Base-by-base conservation (phyloP, 805 yeast species). In the Kluyveromyces lactis region DNA sequence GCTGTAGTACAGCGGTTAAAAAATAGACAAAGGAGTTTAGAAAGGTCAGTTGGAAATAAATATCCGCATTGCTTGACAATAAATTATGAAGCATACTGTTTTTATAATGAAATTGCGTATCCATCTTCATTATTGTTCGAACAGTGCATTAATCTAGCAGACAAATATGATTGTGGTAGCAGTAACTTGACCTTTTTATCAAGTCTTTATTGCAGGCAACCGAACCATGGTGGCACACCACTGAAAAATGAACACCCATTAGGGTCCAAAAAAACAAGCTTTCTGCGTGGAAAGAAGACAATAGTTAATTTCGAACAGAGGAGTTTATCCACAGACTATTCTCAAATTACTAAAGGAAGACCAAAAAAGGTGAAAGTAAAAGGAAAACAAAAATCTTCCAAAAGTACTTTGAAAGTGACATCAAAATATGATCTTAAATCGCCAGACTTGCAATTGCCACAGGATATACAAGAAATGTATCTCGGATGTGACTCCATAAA, bases 11-110 rank as follows among this genome's bases (percentile, higher is more conserved):
- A 44, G 2, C 42, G 44, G 16, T 44, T 53, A 12, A 50, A 53
- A 34, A 38, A 41, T n/a, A 53, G 55, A 24, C 52, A 53, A 21
- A 43, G 38, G 31, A 49, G 48, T 16, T 39, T 58, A 17, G 49
- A 50, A 11, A 45, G 45, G 7, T 45, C 51, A 3, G 52, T 56
- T 1, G 51, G 48, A 10, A 57, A 48, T 37, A 60, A 58, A 42
- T 55, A 58, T 42, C 62, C 63, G 1, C 62, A 57, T 36, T 57
- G 50, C 46, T 43, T 60, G 32, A 47, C 59, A 1, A 31, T 60
- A 17, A 56, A 62, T 12, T 60, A 58, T 45, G 64, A 60, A 44
- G 49, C 60, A n/a, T 60, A 60, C 40, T 60, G 61, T 41, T 60
- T 58, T 39, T 56, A 54, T 32, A 60, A 60, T 28, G 48, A 55